Evolutionary conservation across 345 rosid genomes (phyloP).

Genomic region (Aquilaria malaccensis): DNA sequence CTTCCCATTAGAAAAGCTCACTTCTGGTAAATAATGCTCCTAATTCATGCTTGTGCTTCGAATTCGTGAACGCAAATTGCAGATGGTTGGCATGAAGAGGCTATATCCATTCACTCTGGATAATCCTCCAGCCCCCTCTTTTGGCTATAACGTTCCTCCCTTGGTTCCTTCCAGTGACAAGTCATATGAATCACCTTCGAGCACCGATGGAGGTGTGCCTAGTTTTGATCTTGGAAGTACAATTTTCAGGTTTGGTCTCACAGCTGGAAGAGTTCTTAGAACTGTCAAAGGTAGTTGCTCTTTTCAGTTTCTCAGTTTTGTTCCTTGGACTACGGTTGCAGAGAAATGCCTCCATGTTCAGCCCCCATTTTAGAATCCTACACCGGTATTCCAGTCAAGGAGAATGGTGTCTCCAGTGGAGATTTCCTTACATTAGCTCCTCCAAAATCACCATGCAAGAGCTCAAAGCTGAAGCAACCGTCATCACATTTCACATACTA

Average conservation of each 20-base stretch:
- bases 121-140: constrained; percentile 21
- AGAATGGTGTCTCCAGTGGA: constrained; percentile 18
- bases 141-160: constrained; percentile 21
- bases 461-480: constrained; percentile 20
- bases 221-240: constrained; percentile 11
- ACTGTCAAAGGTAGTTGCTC: not conserved
- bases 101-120: constrained; percentile 37
- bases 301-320: not conserved
- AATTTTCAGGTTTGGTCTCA: constrained; percentile 29
- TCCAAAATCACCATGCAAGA: constrained; percentile 16
- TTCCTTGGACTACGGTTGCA: constrained; percentile 7
- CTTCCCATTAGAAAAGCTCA: no score
- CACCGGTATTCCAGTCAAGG: constrained; percentile 19
- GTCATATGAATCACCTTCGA: constrained; percentile 30
- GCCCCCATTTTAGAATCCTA: constrained; percentile 20
- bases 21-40: no score
- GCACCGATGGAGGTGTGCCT: constrained; percentile 17
- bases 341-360: constrained; percentile 28
- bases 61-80: constrained; percentile 18
- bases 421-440: constrained; percentile 47
- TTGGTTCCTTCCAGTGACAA: constrained; percentile 22
- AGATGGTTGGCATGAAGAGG: constrained; percentile 54
- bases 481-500: constrained; percentile 16
- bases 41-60: not conserved
- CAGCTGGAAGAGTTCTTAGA: not conserved